These are phyloP conservation scores for Fomitopsis pinicola DNA, from an alignment of 1,284 basidiomycete species.

Conservation along the genomic window DNA sequence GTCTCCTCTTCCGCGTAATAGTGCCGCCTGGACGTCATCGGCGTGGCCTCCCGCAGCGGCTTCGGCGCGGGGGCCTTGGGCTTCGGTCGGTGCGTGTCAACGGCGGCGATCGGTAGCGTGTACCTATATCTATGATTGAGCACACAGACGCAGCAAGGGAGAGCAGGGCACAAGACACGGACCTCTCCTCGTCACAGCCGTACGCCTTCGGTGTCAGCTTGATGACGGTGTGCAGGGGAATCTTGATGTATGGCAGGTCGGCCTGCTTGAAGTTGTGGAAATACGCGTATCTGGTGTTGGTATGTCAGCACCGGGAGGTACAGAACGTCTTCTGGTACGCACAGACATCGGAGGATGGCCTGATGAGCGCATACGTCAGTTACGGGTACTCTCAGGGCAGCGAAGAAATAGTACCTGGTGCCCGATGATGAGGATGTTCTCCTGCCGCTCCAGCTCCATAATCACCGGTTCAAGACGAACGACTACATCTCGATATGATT, in stretches of 20 bases:
- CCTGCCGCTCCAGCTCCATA: conserved; percentile 97
- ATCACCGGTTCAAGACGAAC: conserved; percentile 96
- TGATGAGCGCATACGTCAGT: conserved; percentile 25
- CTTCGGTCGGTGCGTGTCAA: conserved; percentile 93
- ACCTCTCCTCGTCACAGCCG: conserved; percentile 97
- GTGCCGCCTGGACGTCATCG: conserved; percentile 32
- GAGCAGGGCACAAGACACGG: conserved; percentile 12
- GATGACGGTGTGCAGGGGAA: conserved; percentile 95
- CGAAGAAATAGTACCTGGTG: conserved; percentile 63
- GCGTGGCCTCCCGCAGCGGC: conserved; percentile 16
- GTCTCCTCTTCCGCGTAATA: conserved; percentile 22
- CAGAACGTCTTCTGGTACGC: conserved; percentile 23
- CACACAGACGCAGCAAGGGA: neutral
- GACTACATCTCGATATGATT: conserved; percentile 96
- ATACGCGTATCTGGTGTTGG: conserved; percentile 73
- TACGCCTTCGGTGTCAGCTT: conserved; percentile 98
- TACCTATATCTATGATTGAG: conserved; percentile 43
- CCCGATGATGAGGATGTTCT: conserved; percentile 95
- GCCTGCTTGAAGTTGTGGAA: conserved; percentile 91
- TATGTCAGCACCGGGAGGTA: neutral
- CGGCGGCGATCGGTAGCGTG: conserved; percentile 83
- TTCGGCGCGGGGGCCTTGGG: conserved; percentile 36
- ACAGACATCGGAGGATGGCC: conserved; percentile 90
- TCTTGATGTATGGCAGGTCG: conserved; percentile 97
- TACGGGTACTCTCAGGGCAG: neutral